Base-by-base conservation (phyloP, 345 rosid genomes). In the Corchorus capsularis region DNA sequence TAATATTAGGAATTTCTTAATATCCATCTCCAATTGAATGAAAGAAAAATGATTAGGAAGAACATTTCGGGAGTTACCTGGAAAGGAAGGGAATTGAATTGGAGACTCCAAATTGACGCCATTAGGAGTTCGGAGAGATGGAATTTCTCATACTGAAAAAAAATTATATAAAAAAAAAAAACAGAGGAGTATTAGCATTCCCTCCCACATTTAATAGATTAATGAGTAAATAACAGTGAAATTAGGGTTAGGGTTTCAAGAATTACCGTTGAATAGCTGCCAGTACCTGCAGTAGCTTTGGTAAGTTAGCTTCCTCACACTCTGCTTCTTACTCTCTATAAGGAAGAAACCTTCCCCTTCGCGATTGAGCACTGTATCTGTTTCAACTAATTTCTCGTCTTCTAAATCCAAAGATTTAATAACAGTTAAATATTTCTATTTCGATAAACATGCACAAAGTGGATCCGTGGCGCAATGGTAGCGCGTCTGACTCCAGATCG, bases 381-480 rank as follows among this genome's bases (percentile, higher is more conserved):
- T 27, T 27, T 27, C 27, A 27, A 0, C 27, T 27, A 27, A 27
- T 27, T 27, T 27, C 27, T 39, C 1, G 43, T 4, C 43, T 6
- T 39, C 43, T 6, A 39, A 39, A 39, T 39, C 43, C 43, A 39
- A 39, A 27, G 27, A 27, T 1, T 27, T 27, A 27, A 27, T n/a
- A n/a, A n/a, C n/a, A n/a, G n/a, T n/a, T 27, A 27, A 0, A 27
- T 27, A 27, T 27, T 27, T 0, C 27, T 27, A 27, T 2, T 4
- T 39, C 47, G 9, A 45, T 0, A 45, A 45, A 4, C 47, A 39
- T 27, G 6, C 9, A 45, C 2, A 12, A 19, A 34, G 71, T 55
- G 97, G 97, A 88, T 89, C 92, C 88, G 93, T 89, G 98, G 98
- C 93, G 92, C 94, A 93, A 92, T 88, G 98, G 97, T 91, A 90